Evolutionary conservation across 305 asterid species (phyloP).

Genomic region (Ilex paraguariensis): DNA sequence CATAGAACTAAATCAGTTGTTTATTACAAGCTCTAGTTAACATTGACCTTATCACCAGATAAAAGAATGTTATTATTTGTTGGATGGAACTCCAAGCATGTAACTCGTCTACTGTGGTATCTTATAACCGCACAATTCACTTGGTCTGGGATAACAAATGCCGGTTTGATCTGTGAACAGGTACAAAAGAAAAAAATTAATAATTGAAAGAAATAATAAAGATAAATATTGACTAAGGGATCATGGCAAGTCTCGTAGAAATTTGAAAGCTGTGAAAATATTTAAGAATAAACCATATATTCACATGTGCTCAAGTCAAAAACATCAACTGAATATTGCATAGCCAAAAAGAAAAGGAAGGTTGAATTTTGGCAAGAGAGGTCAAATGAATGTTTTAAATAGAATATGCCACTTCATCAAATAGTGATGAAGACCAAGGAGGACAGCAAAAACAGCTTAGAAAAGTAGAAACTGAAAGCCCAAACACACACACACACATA

Average conservation of each 20-base stretch:
- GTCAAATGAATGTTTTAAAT: too few relatives aligned
- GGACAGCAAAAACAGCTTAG: too few relatives aligned
- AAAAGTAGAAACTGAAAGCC: too few relatives aligned
- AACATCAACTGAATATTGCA: slow-evolving; percentile 3
- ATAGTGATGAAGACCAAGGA: too few relatives aligned
- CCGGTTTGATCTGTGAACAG: slow-evolving; percentile 66
- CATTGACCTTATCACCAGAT: slow-evolving; percentile 91
- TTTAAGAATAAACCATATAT: too few relatives aligned
- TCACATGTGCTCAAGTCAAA: slow-evolving; percentile 1
- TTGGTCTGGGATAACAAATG: slow-evolving; percentile 72
- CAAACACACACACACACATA: too few relatives aligned
- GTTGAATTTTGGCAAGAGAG: too few relatives aligned
- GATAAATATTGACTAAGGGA: too few relatives aligned
- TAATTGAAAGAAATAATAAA: neutral
- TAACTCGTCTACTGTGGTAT: slow-evolving; percentile 92
- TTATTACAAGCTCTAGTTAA: neutral
- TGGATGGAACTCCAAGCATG: slow-evolving; percentile 98
- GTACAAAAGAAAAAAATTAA: slow-evolving; percentile 5
- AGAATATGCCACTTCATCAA: too few relatives aligned
- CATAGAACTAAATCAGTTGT: neutral
- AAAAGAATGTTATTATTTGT: slow-evolving; percentile 70
- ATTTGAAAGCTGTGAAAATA: too few relatives aligned
- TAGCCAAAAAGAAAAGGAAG: neutral
- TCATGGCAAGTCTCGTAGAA: too few relatives aligned
- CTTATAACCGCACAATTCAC: slow-evolving; percentile 85